Base-by-base conservation (phyloP, 2,329 filamentous ascomycete species). In the Atkinsonella texensis region DNA sequence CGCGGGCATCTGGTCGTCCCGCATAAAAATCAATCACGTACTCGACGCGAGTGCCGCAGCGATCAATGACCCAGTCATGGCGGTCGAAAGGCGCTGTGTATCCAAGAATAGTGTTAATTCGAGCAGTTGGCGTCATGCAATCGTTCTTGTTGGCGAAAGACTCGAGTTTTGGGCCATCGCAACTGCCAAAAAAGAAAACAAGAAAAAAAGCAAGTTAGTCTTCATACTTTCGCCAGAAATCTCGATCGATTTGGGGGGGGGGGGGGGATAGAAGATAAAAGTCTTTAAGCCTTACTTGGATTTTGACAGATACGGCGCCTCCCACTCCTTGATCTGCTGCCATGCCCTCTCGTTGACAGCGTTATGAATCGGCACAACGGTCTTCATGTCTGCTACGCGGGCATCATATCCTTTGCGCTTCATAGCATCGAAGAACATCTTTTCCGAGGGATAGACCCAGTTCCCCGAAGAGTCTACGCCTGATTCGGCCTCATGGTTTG, bases 21-120 rank as follows among this genome's bases (percentile, higher is more conserved):
- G 89, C 83, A 65, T 98, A 98, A 62, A 98, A 98, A 69, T 98
- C 93, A 67, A 98, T 98, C 40, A 98, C 85, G 65, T 98, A 98
- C 61, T 97, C 93, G 47, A 98, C 72, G 62, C 80, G 81, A 18
- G 75, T 84, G 32, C 87, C 91, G 64, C 93, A 97, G 49, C 93
- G 77, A 69, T 98, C 90, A 38, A 98, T 84, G 23, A 96, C 83
- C 93, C 93, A 98, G 68, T 98, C 93, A 67, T 98, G 93, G 31
- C 93, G 77, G 70, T 98, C 93, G 68, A 98, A 98, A 1, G 93
- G 93, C 50, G 84, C 76, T 54, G 85, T 84, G 67, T 95, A 97
- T n/a, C 93, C 93, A 50, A 95, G 70, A 53, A 89, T 68, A 4
- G 83, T 87, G 67, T 95, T 94, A 58, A 93, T 68, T 53, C 90